Evolutionary conservation across 2,329 filamentous ascomycete genomes (phyloP).

Genomic region (Colletotrichum eremochloae): DNA sequence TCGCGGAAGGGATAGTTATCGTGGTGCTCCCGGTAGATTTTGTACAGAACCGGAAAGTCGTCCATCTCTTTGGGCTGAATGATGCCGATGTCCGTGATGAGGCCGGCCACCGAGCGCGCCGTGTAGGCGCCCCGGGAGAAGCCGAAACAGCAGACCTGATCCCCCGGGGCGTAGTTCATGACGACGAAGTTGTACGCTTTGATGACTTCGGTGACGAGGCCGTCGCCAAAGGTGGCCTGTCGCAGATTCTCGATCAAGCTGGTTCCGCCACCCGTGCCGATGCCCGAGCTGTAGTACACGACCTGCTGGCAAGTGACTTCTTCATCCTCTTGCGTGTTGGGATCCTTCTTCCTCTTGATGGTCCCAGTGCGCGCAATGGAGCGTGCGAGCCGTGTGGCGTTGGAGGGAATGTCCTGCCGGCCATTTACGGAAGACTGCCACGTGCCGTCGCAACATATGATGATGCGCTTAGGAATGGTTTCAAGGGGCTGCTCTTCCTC

Average conservation of each 20-base stretch:
- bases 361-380: not conserved
- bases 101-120: conserved; percentile 55
- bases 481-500: too few relatives aligned
- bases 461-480: conserved; percentile 24
- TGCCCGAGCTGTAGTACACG: conserved; percentile 8
- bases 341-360: not conserved
- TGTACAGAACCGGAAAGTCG: conserved; percentile 13
- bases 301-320: not conserved
- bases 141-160: conserved; percentile 54
- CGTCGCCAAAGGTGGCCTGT: conserved; percentile 9
- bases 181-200: conserved; percentile 56
- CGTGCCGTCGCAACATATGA: conserved; percentile 34
- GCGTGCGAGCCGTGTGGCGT: conserved; percentile 19
- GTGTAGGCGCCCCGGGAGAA: conserved; percentile 58
- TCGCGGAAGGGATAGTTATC: conserved; percentile 8
- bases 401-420: conserved; percentile 22
- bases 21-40: not conserved
- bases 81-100: conserved; percentile 48
- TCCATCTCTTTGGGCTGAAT: conserved; percentile 28
- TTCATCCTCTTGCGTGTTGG: not conserved
- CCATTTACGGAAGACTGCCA: conserved; percentile 36
- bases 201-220: conserved; percentile 37
- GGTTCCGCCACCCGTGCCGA: conserved; percentile 1
- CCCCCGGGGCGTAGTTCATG: conserved; percentile 54
- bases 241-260: not conserved